Conservation (phyloP, 306 rosid species). For the Vigna radiata region DNA sequence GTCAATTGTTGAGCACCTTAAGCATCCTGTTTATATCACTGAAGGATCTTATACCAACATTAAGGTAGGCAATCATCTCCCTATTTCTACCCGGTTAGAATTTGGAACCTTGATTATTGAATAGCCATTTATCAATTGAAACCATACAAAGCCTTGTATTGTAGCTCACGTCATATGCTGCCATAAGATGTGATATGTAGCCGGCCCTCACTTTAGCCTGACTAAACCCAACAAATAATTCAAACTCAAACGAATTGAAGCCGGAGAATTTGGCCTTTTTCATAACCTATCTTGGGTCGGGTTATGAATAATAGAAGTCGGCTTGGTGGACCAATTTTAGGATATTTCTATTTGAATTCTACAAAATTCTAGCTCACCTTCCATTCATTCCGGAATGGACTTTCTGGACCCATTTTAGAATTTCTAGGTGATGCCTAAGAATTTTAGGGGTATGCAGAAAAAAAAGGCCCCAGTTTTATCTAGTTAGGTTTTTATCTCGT, state of each 20-base stretch:
- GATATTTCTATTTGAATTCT: no score
- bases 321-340: not conserved
- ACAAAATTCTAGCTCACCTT: no score
- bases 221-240: not conserved
- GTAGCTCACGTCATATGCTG: conserved; percentile 2
- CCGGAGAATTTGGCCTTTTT: not conserved
- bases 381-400: no score
- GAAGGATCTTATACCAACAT: conserved; percentile 97
- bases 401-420: no score
- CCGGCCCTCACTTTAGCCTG: not conserved
- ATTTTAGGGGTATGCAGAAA: no score
- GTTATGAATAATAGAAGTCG: not conserved
- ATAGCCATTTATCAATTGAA: conserved; percentile 10
- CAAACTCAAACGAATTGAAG: conserved; percentile 2
- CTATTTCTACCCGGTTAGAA: conserved; percentile 19
- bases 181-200: not conserved
- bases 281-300: not conserved
- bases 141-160: conserved; percentile 6
- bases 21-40: conserved; percentile 83
- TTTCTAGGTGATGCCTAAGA: no score
- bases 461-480: no score
- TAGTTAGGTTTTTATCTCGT: no score
- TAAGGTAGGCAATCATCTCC: conserved; percentile 62
- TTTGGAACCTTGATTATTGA: conserved; percentile 28
- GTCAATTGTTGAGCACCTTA: conserved; percentile 87